Evolutionary conservation across 1,139 yeast genomes (phyloP).

Genomic region (Taphrina communis): DNA sequence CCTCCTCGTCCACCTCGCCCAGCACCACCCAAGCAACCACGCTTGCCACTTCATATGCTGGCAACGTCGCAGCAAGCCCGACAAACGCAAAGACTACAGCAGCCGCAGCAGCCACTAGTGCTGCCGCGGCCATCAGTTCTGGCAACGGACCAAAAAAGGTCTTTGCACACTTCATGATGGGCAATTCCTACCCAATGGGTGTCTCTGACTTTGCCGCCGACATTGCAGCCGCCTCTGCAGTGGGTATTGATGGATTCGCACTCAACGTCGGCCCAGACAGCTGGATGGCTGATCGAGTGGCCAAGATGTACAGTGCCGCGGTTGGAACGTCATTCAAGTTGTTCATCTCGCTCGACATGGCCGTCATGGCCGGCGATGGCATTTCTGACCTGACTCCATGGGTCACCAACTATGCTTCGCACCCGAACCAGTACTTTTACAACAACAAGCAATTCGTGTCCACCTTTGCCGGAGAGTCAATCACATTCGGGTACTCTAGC

Average conservation of each 20-base stretch:
- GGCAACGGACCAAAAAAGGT: slow-evolving; percentile 40
- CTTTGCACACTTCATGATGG: slow-evolving; percentile 46
- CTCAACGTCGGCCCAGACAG: slow-evolving; percentile 44
- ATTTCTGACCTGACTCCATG: slow-evolving; percentile 33
- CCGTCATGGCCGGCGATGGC: slow-evolving; percentile 39
- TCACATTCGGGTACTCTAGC: slow-evolving; percentile 35
- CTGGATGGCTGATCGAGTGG: slow-evolving; percentile 41
- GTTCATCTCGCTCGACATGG: slow-evolving; percentile 44
- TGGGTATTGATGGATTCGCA: slow-evolving; percentile 44
- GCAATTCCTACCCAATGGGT: slow-evolving; percentile 41
- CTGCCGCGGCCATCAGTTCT: slow-evolving; percentile 13
- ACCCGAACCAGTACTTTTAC: slow-evolving; percentile 41
- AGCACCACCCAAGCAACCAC: slow-evolving; percentile 16
- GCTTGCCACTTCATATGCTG: slow-evolving; percentile 26
- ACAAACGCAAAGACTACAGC: slow-evolving; percentile 1
- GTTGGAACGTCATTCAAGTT: slow-evolving; percentile 37
- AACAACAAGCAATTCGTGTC: slow-evolving; percentile 41
- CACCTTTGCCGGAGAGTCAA: slow-evolving; percentile 43
- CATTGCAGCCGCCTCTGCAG: slow-evolving; percentile 41
- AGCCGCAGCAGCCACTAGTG: not conserved
- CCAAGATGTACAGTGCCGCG: slow-evolving; percentile 42
- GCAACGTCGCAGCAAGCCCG: slow-evolving; percentile 3
- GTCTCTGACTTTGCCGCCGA: slow-evolving; percentile 41
- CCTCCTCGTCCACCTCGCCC: not conserved
- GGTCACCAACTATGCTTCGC: slow-evolving; percentile 36